Conservation (phyloP, 139 green algal species). For the Chlamydomonas urium region DNA sequence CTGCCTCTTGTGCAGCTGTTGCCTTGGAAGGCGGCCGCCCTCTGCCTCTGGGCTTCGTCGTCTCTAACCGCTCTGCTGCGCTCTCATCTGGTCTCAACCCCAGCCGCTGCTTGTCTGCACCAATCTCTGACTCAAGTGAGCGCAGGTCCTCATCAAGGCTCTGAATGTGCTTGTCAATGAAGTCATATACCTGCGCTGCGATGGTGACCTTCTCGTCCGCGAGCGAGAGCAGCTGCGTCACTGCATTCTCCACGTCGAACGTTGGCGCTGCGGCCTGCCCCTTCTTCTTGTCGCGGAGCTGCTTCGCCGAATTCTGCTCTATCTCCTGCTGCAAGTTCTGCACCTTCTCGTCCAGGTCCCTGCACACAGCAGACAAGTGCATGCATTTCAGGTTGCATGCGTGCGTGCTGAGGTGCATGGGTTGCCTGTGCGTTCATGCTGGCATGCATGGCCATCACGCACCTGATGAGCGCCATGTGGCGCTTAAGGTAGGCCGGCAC, state of each 20-base stretch:
- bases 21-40: not conserved
- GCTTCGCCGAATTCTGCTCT: slow-evolving; percentile 9
- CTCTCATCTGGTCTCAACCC: slow-evolving; percentile 50
- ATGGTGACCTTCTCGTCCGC: slow-evolving; percentile 45
- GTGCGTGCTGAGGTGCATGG: not conserved
- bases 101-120: slow-evolving; percentile 44
- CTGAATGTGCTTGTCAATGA: slow-evolving; percentile 76
- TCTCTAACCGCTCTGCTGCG: slow-evolving; percentile 15
- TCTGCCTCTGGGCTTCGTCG: slow-evolving; percentile 13
- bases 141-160: slow-evolving; percentile 56
- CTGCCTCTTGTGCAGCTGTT: not conserved
- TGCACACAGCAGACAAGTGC: not conserved
- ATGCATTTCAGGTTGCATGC: not conserved
- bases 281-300: not conserved
- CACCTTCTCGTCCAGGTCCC: slow-evolving; percentile 29
- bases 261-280: not conserved
- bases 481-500: slow-evolving; percentile 16
- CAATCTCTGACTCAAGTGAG: slow-evolving; percentile 60
- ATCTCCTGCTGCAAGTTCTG: slow-evolving; percentile 22
- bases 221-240: slow-evolving; percentile 17
- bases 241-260: slow-evolving; percentile 13
- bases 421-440: not conserved
- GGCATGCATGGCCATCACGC: not conserved
- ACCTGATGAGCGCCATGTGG: slow-evolving; percentile 26
- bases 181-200: slow-evolving; percentile 75